phyloP scores from a whole-genome alignment of 305 asterid genomes.

The Solanum hybrid region DNA sequence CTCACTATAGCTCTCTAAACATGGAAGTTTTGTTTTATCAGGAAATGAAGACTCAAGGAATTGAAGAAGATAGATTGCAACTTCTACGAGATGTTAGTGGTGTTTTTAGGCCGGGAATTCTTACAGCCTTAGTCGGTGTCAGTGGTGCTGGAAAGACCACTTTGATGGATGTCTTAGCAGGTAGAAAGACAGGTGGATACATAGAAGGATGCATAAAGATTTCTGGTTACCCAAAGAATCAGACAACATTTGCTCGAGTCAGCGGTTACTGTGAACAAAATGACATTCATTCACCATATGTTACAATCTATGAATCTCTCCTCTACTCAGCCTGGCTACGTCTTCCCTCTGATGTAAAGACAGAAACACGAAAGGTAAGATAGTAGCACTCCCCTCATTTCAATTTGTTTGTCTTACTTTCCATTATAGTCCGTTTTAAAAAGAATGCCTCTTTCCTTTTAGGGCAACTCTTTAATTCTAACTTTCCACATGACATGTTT shows the following conservation, averaged over 20 bases:
- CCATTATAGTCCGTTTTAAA: background rate
- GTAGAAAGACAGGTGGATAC: conserved; percentile 79
- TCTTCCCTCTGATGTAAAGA: conserved; percentile 55
- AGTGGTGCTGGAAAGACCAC: conserved; percentile 97
- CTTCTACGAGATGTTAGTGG: conserved; percentile 70
- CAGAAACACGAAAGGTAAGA: conserved; percentile 63
- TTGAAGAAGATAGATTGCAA: conserved; percentile 53
- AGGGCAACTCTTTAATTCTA: background rate
- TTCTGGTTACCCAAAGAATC: conserved; percentile 83
- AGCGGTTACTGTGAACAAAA: conserved; percentile 89
- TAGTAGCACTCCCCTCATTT: background rate
- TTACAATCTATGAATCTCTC: conserved; percentile 72
- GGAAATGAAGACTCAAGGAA: conserved; percentile 77
- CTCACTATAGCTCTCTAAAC: conserved; percentile 9
- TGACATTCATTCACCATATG: conserved; percentile 82
- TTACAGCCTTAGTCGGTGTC: conserved; percentile 80
- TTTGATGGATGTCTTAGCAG: conserved; percentile 85
- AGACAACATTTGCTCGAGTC: conserved; percentile 71
- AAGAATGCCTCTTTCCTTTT: background rate
- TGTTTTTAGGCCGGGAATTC: conserved; percentile 73
- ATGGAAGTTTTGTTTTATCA: conserved; percentile 12
- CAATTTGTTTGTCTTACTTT: background rate
- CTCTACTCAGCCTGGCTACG: conserved; percentile 90
- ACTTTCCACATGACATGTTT: background rate
- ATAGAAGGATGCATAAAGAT: conserved; percentile 66